Base-by-base conservation (phyloP, 2,329 filamentous ascomycete genomes). In the Diaporthe velutina region DNA sequence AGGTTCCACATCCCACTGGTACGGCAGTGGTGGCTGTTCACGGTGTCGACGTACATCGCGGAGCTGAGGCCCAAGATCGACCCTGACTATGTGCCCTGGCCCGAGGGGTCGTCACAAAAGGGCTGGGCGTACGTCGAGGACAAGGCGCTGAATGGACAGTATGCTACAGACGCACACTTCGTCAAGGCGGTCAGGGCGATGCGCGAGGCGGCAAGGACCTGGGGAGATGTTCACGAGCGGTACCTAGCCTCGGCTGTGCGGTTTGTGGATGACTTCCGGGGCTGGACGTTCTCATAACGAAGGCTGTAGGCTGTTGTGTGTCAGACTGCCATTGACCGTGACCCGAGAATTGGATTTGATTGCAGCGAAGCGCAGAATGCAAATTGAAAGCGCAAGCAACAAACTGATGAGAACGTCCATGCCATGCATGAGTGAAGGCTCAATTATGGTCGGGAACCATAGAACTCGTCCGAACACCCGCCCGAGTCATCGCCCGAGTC, bases 11-110 rank as follows among this genome's bases (percentile, higher is more conserved):
- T 95, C 60, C 86, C 86, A 30, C 85, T 99, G 6, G 88, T 98
- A 12, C 88, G 94, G 52, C 92, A 98, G 82, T 98, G 97, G 95
- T 98, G 95, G 94, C 85, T 99, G 7, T 89, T 98, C 55, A 91
- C 93, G 0, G 83, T 98, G 55, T 90, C 92, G 0, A 90, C 96
- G 15, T 98, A 97, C 81, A 90, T 98, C 71, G 85, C 92, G 2
- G 93, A 94, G 80, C 85, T 93, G 35, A 89, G 96, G 28, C 97
- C 96, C 0, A 85, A 88, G 74, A 91, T 98, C 73, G 89, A 93
- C 72, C 85, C 90, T n/a, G 89, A 93, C 73, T 87, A 89, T 38
- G 88, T 97, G 74, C 86, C 88, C 7, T 76, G 75, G 75, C 73
- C 75, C 25, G 87, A 88, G 55, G 90, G 95, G 58, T 79, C 91